Percentiles rank a stretch among this genome's conserved stretches.
Conservation (phyloP, 495 filamentous ascomycete genomes). For the Letharia columbiana region DNA sequence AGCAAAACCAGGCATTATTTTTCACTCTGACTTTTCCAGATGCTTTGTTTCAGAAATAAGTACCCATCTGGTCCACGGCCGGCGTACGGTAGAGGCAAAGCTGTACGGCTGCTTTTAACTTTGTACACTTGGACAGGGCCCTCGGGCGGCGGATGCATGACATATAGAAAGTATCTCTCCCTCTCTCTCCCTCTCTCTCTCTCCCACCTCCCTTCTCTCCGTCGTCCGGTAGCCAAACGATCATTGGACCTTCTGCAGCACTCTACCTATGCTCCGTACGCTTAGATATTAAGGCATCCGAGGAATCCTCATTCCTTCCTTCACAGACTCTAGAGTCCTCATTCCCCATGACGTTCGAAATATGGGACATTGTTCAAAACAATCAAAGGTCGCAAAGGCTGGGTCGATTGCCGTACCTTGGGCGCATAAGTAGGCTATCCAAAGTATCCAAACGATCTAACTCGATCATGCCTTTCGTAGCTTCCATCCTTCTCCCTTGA, state of each 20-base stretch:
- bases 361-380: no score
- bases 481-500: neutral
- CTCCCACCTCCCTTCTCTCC: neutral
- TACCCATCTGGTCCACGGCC: no score
- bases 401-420: conserved; percentile 3
- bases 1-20: neutral
- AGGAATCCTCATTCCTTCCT: neutral
- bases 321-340: no score
- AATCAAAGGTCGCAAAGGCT: neutral
- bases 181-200: no score
- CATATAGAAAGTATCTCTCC: neutral
- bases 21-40: neutral
- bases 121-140: neutral
- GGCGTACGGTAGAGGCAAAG: no score
- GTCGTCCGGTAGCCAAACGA: neutral
- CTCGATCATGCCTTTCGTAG: neutral
- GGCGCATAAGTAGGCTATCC: neutral
- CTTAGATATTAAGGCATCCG: no score
- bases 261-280: neutral
- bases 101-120: neutral
- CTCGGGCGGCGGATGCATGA: conserved; percentile 6
- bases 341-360: neutral
- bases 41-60: no score
- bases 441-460: neutral
- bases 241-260: neutral